Evolutionary conservation across 2,329 filamentous ascomycete genomes (phyloP).

Genomic region (Huntiella moniliformis): DNA sequence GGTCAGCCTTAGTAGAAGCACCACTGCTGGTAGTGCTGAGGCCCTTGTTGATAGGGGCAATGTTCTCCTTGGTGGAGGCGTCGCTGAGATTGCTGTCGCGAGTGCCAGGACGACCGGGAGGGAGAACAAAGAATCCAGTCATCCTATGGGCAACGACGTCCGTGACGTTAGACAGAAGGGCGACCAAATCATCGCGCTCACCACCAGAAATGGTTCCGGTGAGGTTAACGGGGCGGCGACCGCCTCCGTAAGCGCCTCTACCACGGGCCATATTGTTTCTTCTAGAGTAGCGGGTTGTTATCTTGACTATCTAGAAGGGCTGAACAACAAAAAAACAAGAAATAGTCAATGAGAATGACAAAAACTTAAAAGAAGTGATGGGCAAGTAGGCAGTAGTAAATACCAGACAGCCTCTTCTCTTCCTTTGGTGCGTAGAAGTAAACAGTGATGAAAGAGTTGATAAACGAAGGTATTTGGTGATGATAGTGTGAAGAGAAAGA

Average conservation of each 20-base stretch:
- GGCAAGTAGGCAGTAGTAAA: too few species aligned
- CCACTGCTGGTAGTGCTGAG: background rate
- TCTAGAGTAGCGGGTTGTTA: constrained; percentile 1
- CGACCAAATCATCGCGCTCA: constrained; percentile 33
- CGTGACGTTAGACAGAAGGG: constrained; percentile 31
- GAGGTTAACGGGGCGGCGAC: constrained; percentile 31
- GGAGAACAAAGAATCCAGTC: constrained; percentile 27
- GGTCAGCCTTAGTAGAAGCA: constrained; percentile 12
- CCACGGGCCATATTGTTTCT: constrained; percentile 22
- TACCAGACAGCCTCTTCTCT: too few species aligned
- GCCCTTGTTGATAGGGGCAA: constrained; percentile 2
- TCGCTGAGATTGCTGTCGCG: background rate
- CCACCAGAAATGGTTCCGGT: constrained; percentile 27
- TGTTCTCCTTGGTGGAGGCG: constrained; percentile 9
- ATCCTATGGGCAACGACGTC: constrained; percentile 37
- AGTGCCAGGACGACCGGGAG: background rate
- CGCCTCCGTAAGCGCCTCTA: constrained; percentile 17
- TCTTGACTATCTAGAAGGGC: background rate
- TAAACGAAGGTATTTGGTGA: background rate
- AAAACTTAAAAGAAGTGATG: too few species aligned
- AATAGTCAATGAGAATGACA: background rate
- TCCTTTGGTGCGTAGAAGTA: background rate
- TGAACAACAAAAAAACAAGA: background rate
- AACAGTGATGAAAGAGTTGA: background rate
- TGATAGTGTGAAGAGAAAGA: background rate